phyloP scores from a whole-genome alignment of 2,329 filamentous ascomycete species.

The Ophiosphaerella korrae region DNA sequence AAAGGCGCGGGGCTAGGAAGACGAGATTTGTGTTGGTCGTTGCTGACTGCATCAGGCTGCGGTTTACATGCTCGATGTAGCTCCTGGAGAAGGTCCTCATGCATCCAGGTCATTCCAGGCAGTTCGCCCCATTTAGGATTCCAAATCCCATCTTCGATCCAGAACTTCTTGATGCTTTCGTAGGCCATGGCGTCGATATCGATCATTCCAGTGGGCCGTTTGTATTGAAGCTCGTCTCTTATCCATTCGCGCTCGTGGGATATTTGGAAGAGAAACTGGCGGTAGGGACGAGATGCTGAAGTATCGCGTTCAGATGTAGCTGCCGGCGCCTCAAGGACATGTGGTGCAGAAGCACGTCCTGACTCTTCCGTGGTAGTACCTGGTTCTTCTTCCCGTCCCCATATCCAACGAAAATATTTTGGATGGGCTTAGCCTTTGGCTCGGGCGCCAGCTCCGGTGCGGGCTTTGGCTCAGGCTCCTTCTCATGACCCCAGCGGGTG shows the following conservation, averaged over 20 bases:
- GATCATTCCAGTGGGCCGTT: neutral
- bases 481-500: neutral
- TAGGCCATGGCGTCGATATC: constrained; percentile 10
- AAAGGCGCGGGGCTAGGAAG: neutral
- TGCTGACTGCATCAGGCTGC: constrained; percentile 4
- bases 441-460: neutral
- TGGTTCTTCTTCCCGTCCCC: too few relatives aligned
- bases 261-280: constrained; percentile 14
- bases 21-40: neutral
- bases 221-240: constrained; percentile 8
- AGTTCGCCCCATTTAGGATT: constrained; percentile 9
- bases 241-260: constrained; percentile 14
- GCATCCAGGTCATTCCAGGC: constrained; percentile 13
- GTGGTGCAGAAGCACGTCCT: neutral
- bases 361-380: too few relatives aligned
- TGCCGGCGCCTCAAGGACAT: neutral
- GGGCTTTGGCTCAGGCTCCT: neutral
- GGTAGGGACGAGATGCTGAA: constrained; percentile 10
- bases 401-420: too few relatives aligned
- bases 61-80: neutral
- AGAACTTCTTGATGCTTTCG: constrained; percentile 10
- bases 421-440: too few relatives aligned
- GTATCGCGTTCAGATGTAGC: constrained; percentile 3
- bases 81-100: constrained; percentile 8
- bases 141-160: constrained; percentile 14